Base-by-base conservation (phyloP, 805 yeast species). In the Sugiyamaella lignohabitans region DNA sequence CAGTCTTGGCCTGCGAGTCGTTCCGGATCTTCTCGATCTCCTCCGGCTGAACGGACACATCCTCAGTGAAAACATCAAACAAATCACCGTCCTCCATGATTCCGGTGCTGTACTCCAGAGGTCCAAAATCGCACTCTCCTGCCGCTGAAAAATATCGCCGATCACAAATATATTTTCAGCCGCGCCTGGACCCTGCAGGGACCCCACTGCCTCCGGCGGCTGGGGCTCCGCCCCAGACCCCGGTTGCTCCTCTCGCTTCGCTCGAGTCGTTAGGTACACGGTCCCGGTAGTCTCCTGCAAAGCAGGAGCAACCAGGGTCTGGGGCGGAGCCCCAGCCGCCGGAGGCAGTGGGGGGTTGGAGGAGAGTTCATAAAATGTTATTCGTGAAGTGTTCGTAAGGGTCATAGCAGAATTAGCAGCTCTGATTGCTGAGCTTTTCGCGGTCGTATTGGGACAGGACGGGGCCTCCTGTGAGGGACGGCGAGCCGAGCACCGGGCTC, bases 41-140 rank as follows among this genome's bases (percentile, higher is more conserved):
- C 39, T 45, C 45, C 14, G 52, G 17, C 49, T 53, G 40, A 38
- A 48, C 46, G 40, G 51, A 47, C 42, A 60, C 56, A 11, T 57
- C 53, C 51, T 63, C 65, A 4, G 55, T 49, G 48, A 63, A 63
- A 32, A 64, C 67, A 29, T 51, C 55, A 43, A 63, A 63, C 35
- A 63, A 45, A 43, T 61, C 65, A 49, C 52, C 58, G 22, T 48
- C 40, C 22, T 51, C 56, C 53, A 46, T 51, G n/a, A 16, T 50
- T n/a, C 24, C 21, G 20, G 45, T 14, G n/a, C n/a, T n/a, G n/a
- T n/a, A n/a, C n/a, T n/a, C n/a, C n/a, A n/a, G 23, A 10, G 14
- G 6, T 5, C 27, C 19, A n/a, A n/a, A n/a, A n/a, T n/a, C n/a
- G n/a, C n/a, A n/a, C n/a, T n/a, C n/a, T n/a, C n/a, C n/a, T n/a